Percentiles rank a stretch among this genome's conserved stretches.
phyloP scores from a whole-genome alignment of 2,329 filamentous ascomycete genomes.

The Colletotrichum simmondsii region DNA sequence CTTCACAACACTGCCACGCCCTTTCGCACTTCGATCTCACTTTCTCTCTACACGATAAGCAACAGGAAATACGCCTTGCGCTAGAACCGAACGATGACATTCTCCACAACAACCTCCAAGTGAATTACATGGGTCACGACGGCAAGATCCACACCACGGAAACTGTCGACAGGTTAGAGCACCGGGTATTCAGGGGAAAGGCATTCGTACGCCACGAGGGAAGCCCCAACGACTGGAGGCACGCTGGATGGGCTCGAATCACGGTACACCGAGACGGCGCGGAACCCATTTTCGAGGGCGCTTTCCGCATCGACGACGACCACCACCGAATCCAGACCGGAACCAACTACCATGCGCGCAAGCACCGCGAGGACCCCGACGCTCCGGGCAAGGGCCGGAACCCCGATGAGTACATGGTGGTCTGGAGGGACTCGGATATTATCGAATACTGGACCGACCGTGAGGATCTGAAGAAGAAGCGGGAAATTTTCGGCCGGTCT shows the following conservation, averaged over 20 bases:
- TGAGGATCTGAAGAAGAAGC: conserved; percentile 68
- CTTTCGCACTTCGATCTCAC: conserved; percentile 86
- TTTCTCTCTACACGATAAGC: conserved; percentile 76
- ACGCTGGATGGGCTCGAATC: conserved; percentile 88
- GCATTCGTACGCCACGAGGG: conserved; percentile 73
- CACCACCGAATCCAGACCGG: conserved; percentile 88
- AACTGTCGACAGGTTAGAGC: conserved; percentile 75
- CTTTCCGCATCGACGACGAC: conserved; percentile 83
- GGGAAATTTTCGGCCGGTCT: conserved; percentile 56
- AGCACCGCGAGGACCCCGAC: conserved; percentile 76
- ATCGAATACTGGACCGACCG: conserved; percentile 54
- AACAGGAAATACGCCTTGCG: conserved; percentile 79
- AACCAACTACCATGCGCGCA: conserved; percentile 78
- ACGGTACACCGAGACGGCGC: conserved; percentile 80
- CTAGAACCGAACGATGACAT: conserved; percentile 94
- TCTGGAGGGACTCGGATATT: conserved; percentile 93
- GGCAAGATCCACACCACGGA: conserved; percentile 76
- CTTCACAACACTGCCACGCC: conserved; percentile 81
- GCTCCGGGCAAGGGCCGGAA: conserved; percentile 58
- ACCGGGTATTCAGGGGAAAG: conserved; percentile 86
- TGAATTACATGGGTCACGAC: conserved; percentile 78
- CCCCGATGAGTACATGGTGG: conserved; percentile 81
- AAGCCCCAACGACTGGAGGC: conserved; percentile 72
- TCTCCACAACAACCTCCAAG: conserved; percentile 77
- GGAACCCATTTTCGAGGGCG: conserved; percentile 87